phyloP scores from a whole-genome alignment of 2,329 filamentous ascomycete species.

The Fusarium illudens region DNA sequence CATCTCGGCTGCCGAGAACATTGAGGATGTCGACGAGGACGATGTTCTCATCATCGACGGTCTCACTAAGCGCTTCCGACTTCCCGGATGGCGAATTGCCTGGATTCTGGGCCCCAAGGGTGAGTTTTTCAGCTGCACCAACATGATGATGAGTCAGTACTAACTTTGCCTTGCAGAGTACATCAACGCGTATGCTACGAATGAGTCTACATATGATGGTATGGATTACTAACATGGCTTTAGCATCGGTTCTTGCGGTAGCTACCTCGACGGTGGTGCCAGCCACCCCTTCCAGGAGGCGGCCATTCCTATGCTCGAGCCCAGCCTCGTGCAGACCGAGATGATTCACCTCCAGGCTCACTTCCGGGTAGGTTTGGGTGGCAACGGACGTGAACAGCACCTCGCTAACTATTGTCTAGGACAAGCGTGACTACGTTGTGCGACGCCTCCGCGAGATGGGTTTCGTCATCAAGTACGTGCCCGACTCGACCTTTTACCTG shows the following conservation, averaged over 20 bases:
- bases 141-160: neutral
- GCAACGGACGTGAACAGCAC: neutral
- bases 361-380: slow-evolving; percentile 70
- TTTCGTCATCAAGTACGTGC: slow-evolving; percentile 83
- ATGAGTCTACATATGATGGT: neutral
- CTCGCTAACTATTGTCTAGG: slow-evolving; percentile 51
- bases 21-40: slow-evolving; percentile 87
- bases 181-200: slow-evolving; percentile 73
- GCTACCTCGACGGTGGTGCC: slow-evolving; percentile 92
- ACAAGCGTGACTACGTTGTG: slow-evolving; percentile 93
- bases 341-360: slow-evolving; percentile 90
- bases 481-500: slow-evolving; percentile 94
- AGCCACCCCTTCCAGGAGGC: slow-evolving; percentile 97
- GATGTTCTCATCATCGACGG: slow-evolving; percentile 96
- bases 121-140: slow-evolving; percentile 35
- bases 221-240: slow-evolving; percentile 22
- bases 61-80: slow-evolving; percentile 93
- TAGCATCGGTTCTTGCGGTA: slow-evolving; percentile 86
- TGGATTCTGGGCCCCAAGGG: slow-evolving; percentile 93
- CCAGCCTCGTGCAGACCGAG: slow-evolving; percentile 78
- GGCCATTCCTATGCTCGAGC: slow-evolving; percentile 92
- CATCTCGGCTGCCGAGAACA: slow-evolving; percentile 87
- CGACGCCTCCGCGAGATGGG: slow-evolving; percentile 83
- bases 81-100: slow-evolving; percentile 95
- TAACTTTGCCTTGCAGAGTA: slow-evolving; percentile 67